Conservation (phyloP, 805 yeast species). For the Saccharomycodes ludwigii region DNA sequence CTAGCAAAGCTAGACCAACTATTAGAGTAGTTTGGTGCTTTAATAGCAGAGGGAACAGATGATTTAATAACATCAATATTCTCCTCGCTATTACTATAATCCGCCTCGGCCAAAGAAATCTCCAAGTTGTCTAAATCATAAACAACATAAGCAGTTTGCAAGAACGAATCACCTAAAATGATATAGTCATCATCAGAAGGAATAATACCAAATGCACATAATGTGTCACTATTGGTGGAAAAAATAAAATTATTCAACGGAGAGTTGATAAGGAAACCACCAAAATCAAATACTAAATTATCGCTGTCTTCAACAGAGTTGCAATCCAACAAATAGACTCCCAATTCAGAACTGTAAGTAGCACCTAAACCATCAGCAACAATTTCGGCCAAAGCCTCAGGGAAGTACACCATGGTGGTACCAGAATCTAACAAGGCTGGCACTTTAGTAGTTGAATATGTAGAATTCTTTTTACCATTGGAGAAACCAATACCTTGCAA, state of each 20-base stretch:
- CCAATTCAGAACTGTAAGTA: constrained; percentile 24
- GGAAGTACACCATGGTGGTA: constrained; percentile 33
- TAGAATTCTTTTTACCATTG: constrained; percentile 14
- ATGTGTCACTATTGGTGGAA: constrained; percentile 14
- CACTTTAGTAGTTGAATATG: constrained; percentile 17
- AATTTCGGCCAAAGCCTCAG: constrained; percentile 23
- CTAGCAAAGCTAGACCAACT: constrained; percentile 20
- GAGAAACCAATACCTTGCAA: constrained; percentile 21
- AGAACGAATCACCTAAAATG: constrained; percentile 42
- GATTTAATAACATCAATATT: constrained; percentile 34
- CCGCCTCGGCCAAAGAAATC: constrained; percentile 34
- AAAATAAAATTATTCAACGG: constrained; percentile 29
- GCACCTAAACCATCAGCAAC: constrained; percentile 29
- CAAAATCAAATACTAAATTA: constrained; percentile 36
- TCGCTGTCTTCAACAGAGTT: constrained; percentile 14
- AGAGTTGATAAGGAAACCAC: constrained; percentile 42
- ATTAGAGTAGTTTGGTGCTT: constrained; percentile 32
- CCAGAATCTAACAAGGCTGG: constrained; percentile 35
- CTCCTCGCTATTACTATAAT: constrained; percentile 13
- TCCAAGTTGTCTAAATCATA: constrained; percentile 37
- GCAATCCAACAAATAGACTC: constrained; percentile 34
- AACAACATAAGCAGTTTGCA: constrained; percentile 40
- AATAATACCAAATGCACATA: constrained; percentile 34
- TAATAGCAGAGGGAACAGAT: constrained; percentile 39
- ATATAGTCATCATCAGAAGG: constrained; percentile 15